Conservation (phyloP, 768 basidiomycete species). For the Leccinum aurantiacum region DNA sequence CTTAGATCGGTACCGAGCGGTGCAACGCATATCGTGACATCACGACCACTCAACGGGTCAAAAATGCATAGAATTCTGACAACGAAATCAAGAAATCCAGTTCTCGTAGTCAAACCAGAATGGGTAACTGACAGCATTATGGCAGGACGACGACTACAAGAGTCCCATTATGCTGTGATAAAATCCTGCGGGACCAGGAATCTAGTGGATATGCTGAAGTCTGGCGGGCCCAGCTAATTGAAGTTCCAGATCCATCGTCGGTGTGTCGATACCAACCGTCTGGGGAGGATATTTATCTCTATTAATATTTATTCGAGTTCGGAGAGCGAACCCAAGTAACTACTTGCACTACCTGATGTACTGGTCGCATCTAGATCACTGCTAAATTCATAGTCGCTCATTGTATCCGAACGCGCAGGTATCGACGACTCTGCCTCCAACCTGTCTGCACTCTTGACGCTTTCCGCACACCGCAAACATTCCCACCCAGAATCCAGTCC, state of each 20-base stretch:
- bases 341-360: constrained; percentile 50
- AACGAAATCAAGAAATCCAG: constrained; percentile 45
- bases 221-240: constrained; percentile 15
- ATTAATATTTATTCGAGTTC: constrained; percentile 17
- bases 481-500: constrained; percentile 63
- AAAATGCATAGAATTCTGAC: constrained; percentile 69
- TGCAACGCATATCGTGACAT: constrained; percentile 80
- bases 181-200: constrained; percentile 38
- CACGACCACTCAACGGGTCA: constrained; percentile 64
- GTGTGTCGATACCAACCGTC: constrained; percentile 13
- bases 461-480: constrained; percentile 76
- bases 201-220: constrained; percentile 40
- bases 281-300: not conserved
- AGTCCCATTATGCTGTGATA: constrained; percentile 56
- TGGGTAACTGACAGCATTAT: constrained; percentile 72
- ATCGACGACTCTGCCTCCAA: constrained; percentile 34
- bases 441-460: constrained; percentile 64
- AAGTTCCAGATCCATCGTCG: not conserved
- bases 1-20: constrained; percentile 54
- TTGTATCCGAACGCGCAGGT: constrained; percentile 28
- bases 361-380: constrained; percentile 46
- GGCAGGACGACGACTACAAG: constrained; percentile 57
- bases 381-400: constrained; percentile 63
- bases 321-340: constrained; percentile 37
- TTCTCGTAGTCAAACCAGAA: constrained; percentile 70